phyloP scores from a whole-genome alignment of 306 rosid species.

The Nissolia schottii region DNA sequence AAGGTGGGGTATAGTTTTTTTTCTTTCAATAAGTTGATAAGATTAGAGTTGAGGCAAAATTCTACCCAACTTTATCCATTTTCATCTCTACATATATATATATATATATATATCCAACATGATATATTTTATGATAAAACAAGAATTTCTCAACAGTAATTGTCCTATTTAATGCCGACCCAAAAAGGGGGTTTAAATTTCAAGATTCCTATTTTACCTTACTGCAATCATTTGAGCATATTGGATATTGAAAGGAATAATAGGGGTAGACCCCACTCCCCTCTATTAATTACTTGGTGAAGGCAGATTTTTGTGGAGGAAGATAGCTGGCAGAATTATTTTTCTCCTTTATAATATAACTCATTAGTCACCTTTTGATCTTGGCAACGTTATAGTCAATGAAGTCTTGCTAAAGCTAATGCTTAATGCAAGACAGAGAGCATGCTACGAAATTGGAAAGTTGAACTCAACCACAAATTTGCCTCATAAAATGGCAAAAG shows the following conservation, averaged over 20 bases:
- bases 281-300: neutral
- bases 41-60: too few relatives aligned
- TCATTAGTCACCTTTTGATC: neutral
- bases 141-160: too few relatives aligned
- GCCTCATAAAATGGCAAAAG: too few relatives aligned
- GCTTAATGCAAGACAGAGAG: neutral
- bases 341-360: neutral
- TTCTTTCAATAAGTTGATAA: too few relatives aligned
- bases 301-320: neutral
- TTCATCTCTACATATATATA: too few relatives aligned
- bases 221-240: conserved; percentile 10
- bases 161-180: neutral
- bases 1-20: too few relatives aligned
- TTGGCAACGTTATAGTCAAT: neutral
- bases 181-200: neutral
- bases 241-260: neutral
- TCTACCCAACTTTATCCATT: too few relatives aligned
- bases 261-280: neutral
- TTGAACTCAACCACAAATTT: neutral
- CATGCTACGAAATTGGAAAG: neutral
- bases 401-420: neutral
- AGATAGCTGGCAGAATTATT: neutral
- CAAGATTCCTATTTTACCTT: neutral
- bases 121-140: too few relatives aligned
- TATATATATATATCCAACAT: too few relatives aligned